Base-by-base conservation (phyloP, 352 stramenopile species). In the Peronospora farinosa region DNA sequence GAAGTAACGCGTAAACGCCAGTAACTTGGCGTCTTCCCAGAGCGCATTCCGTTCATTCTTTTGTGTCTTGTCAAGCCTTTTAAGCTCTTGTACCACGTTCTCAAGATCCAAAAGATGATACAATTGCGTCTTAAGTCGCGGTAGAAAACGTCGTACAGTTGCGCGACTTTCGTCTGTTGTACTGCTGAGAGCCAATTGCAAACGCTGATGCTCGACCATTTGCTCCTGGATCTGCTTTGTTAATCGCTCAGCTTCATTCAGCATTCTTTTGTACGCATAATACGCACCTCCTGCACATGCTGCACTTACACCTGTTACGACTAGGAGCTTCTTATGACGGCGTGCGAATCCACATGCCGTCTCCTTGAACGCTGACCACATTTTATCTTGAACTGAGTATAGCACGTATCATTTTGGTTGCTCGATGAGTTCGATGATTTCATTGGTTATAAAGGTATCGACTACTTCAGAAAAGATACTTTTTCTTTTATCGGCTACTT, bases 151-250 rank as follows among this genome's bases (percentile, higher is more conserved):
- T 47, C 75, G 75, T 53, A 91, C 73, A 45, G 78, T 84, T 11
- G 78, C 75, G 42, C 68, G 75, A 54, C 78, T 89, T 54, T 91
- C 78, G 42, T 88, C 77, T 27, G 74, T 79, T n/a, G 80, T 86
- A 40, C 63, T 80, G 33, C 72, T 66, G 48, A 91, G 58, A 44
- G 78, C 73, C 17, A 86, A 50, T 48, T 88, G 78, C 40, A 91
- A 70, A 7, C 72, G 78, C 60, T 91, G 77, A 51, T 88, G 80
- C 59, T 88, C 68, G 3, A 64, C 70, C 73, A 91, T 80, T 60
- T 91, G 78, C 40, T 48, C 35, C 56, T 88, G 80, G 13, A 88
- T 58, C 60, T 86, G 72, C 60, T 72, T 63, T 41, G 69, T 72
- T 47, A 88, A 88, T 40, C 72, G 67, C 66, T 91, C 74, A 8